Base-by-base conservation (phyloP, 257 asterid species). In the Mentha longifolia region DNA sequence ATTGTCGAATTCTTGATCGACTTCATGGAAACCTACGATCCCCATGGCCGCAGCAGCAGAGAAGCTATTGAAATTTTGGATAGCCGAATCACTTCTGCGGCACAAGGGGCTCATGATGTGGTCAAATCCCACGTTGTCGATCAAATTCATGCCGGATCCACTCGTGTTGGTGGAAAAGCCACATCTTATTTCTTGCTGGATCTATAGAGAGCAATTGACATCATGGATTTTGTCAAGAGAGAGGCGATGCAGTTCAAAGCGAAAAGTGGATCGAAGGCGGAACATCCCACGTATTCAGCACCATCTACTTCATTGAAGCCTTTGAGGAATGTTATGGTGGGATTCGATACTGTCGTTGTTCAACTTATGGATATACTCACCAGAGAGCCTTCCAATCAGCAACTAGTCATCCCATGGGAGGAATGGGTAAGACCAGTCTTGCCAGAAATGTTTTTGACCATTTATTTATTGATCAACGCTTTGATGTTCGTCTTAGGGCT, bases 271-370 rank as follows among this genome's bases (percentile, higher is more conserved):
- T 31, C 50, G 12, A 12, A 16, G 50, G 60, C 37, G 17, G 54
- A 47, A 17, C 54, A 47, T 11, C 55, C 10, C 55, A n/a, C 55
- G 15, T n/a, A 20, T 47, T 31, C 59, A n/a, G 16, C 52, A 14
- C 22, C 55, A 13, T 9, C 14, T n/a, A 17, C 68, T 43, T 63
- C 49, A 43, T 43, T 12, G 9, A 3, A 11, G 10, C 3, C 49
- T 43, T 3, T 16, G 7, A 63, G 19, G 16, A 20, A 16, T 63
- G 5, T 5, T 63, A 63, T 63, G 68, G 68, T 63, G 39, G 68
- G 60, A 54, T 22, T 54, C 7, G 60, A 54, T 4, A 31, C 0
- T 1, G 35, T 2, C 33, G 35, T 54, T 20, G 3, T 54, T 54
- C 60, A n/a, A 54, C 35, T 54, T 1, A 1, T 54, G 60, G 35